Evolutionary conservation across 2,329 filamentous ascomycete species (phyloP).

Genomic region (Sordariomycetes sp.): DNA sequence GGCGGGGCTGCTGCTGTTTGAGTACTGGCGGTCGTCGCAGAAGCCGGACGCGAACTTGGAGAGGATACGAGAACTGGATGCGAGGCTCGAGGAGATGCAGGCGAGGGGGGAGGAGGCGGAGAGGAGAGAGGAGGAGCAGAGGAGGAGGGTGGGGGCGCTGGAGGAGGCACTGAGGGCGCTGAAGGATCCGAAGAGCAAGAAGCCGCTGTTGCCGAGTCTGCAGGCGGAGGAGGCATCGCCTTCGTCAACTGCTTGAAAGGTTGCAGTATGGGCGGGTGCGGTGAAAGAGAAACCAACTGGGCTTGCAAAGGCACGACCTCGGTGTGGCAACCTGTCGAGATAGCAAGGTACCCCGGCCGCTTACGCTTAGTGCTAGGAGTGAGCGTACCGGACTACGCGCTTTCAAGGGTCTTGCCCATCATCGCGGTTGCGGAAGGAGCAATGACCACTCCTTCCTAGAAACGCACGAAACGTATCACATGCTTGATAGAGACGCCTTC

Average conservation of each 20-base stretch:
- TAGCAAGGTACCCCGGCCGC: background rate
- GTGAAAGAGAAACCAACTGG: background rate
- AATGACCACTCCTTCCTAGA: background rate
- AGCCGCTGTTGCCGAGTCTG: slow-evolving; percentile 31
- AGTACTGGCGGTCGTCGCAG: slow-evolving; percentile 43
- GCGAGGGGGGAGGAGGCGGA: slow-evolving; percentile 35
- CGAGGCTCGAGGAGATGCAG: slow-evolving; percentile 33
- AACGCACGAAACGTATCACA: background rate
- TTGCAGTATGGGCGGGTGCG: background rate
- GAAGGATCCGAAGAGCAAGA: slow-evolving; percentile 43
- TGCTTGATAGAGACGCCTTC: background rate
- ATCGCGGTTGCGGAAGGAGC: background rate
- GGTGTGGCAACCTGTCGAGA: background rate
- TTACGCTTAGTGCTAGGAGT: background rate
- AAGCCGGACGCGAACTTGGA: slow-evolving; percentile 47
- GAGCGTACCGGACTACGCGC: background rate
- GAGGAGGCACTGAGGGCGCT: slow-evolving; percentile 38
- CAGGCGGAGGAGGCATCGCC: slow-evolving; percentile 8
- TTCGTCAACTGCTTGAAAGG: background rate
- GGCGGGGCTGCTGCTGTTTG: slow-evolving; percentile 42
- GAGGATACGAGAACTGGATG: slow-evolving; percentile 34
- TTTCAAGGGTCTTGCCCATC: background rate
- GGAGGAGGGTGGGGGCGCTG: slow-evolving; percentile 33
- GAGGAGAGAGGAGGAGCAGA: slow-evolving; percentile 27
- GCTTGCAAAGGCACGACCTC: background rate